Evolutionary conservation across 495 filamentous ascomycete species (phyloP).

Genomic region (Oidiodendron maius): DNA sequence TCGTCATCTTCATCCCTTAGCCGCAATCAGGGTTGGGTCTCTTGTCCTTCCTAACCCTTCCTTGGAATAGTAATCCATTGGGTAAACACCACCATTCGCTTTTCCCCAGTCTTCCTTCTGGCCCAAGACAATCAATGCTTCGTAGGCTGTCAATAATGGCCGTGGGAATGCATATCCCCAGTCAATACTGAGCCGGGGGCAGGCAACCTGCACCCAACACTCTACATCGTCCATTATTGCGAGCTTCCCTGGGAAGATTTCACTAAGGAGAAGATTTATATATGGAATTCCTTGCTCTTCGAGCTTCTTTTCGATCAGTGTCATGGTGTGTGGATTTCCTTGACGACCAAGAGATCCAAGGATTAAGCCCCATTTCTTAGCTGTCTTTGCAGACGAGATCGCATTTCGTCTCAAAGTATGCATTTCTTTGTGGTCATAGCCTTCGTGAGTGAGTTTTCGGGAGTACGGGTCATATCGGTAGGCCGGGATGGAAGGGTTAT

Average conservation of each 20-base stretch:
- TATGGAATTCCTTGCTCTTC: slow-evolving; percentile 62
- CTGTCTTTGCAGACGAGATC: slow-evolving; percentile 64
- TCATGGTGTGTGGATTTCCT: slow-evolving; percentile 90
- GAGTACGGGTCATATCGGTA: slow-evolving; percentile 98
- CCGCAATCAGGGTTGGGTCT: slow-evolving; percentile 5
- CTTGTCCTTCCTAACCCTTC: slow-evolving; percentile 72
- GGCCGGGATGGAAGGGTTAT: slow-evolving; percentile 82
- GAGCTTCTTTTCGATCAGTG: slow-evolving; percentile 73
- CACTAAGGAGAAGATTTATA: slow-evolving; percentile 77
- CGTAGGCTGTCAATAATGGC: slow-evolving; percentile 88
- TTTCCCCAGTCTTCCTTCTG: slow-evolving; percentile 69
- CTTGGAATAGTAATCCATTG: slow-evolving; percentile 97
- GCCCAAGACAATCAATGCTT: slow-evolving; percentile 83
- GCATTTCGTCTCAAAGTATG: slow-evolving; percentile 72
- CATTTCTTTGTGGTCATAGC: slow-evolving; percentile 86
- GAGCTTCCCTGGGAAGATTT: slow-evolving; percentile 95
- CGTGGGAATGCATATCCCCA: slow-evolving; percentile 96
- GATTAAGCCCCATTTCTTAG: slow-evolving; percentile 89
- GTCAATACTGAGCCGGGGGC: slow-evolving; percentile 90
- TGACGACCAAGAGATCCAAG: slow-evolving; percentile 88
- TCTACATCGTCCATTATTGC: slow-evolving; percentile 89
- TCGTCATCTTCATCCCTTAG: slow-evolving; percentile 14
- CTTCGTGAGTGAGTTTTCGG: slow-evolving; percentile 81
- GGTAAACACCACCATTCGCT: slow-evolving; percentile 68
- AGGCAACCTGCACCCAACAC: slow-evolving; percentile 97